Base-by-base conservation (phyloP, 2,329 filamentous ascomycete genomes). In the Cercospora beticola region DNA sequence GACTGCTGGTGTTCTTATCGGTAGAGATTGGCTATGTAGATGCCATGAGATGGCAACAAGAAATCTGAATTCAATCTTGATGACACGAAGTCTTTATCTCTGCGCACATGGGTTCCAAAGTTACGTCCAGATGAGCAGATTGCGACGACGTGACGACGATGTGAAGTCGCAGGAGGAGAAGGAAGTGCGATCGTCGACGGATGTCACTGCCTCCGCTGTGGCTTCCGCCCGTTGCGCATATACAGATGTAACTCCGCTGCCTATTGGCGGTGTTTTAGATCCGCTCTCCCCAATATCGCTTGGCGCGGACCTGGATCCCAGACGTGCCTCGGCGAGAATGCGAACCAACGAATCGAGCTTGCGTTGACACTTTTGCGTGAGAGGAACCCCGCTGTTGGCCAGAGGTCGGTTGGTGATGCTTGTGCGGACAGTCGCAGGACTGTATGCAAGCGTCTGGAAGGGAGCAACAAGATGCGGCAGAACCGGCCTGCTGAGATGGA, bases 371-470 rank as follows among this genome's bases (percentile, higher is more conserved):
- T 52, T 23, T 52, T 40, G 36, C 36, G 36, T n/a, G 36, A 3
- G 36, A n/a, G 36, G 2, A 40, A n/a, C 8, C 36, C 36, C 36
- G 36, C 36, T 40, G 36, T 40, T 40, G 36, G 36, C 36, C 36
- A 40, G 5, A 40, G 46, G 18, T 52, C 18, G 46, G 46, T 56
- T 52, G 66, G 66, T 65, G 57, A 68, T 75, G 73, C 72, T 71
- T 36, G 58, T 67, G 62, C 63, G 66, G 63, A 46, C 64, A 72
- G 65, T 68, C 66, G 61, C 40, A 40, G 60, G 49, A 16, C 66
- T 57, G 62, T 64, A 36, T 23, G 30, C 26, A 58, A 57, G 21
- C 43, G 49, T 43, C 49, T 31, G 49, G 16, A 58, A n/a, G 23
- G 23, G 21, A 61, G 26, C 28, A 63, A 56, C 46, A 40, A 23